These are phyloP conservation scores for Eimeria tenella DNA, from an alignment of 169 alveolate genomes.

Conservation along the genomic window DNA sequence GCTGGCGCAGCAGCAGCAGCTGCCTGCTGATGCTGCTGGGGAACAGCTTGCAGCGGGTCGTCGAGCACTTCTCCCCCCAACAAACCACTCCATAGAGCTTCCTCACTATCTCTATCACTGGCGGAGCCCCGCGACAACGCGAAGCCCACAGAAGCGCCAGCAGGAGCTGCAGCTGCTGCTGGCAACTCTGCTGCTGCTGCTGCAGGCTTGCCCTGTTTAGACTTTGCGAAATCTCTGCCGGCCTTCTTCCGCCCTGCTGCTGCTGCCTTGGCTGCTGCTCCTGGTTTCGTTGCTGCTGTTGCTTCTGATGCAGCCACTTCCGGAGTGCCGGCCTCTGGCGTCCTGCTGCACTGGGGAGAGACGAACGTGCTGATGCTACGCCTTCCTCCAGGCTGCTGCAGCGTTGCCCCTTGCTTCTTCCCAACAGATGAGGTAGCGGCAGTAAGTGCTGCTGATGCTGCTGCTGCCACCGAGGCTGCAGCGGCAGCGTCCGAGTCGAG, in stretches of 20 bases:
- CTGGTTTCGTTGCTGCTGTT: conserved; percentile 3
- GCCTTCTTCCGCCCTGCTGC: neutral
- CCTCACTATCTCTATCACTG: conserved; percentile 4
- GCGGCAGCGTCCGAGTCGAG: neutral
- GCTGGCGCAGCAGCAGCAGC: neutral
- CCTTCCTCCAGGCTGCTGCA: neutral
- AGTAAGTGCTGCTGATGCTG: neutral
- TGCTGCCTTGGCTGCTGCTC: conserved; percentile 21
- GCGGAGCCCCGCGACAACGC: neutral
- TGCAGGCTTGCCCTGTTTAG: neutral
- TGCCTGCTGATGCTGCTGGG: conserved; percentile 25
- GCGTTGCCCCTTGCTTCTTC: neutral
- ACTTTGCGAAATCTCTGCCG: neutral
- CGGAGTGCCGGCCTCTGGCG: neutral
- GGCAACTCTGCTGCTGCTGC: neutral
- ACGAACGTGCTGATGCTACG: conserved; percentile 46
- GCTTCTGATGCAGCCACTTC: neutral
- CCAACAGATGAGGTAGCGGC: conserved; percentile 6
- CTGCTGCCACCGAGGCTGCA: neutral
- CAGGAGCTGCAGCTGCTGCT: neutral
- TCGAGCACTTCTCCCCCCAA: conserved; percentile 48
- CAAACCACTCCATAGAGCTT: neutral
- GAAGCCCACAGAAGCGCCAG: neutral
- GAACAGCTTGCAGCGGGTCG: conserved; percentile 11
- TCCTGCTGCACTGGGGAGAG: conserved; percentile 42